phyloP scores from a whole-genome alignment of 1,284 basidiomycete species.

The Rhizoctonia solani region DNA sequence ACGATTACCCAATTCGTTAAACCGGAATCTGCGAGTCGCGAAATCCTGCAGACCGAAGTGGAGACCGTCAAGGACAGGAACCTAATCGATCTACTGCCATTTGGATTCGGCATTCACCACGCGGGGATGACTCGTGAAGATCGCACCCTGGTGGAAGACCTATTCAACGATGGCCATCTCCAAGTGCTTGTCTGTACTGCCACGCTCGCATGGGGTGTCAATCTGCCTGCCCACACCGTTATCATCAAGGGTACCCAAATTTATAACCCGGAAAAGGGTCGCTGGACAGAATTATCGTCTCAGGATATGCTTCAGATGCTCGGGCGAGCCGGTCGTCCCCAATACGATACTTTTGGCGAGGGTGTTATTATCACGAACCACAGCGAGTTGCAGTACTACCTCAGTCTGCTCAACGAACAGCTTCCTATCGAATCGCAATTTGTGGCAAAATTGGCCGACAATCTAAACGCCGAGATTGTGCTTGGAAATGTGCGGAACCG shows the following conservation, averaged over 20 bases:
- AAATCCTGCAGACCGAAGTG: conserved; percentile 85
- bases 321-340: conserved; percentile 95
- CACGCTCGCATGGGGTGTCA: conserved; percentile 99
- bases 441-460: conserved; percentile 90
- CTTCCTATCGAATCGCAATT: conserved; percentile 97
- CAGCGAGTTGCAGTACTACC: conserved; percentile 94
- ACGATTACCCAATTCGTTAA: conserved; percentile 95
- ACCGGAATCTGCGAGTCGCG: conserved; percentile 84
- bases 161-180: conserved; percentile 91
- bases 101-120: conserved; percentile 97
- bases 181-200: conserved; percentile 98
- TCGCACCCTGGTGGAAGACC: conserved; percentile 89
- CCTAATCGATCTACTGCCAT: conserved; percentile 89
- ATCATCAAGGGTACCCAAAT: conserved; percentile 99
- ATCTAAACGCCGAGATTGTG: conserved; percentile 97
- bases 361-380: conserved; percentile 99
- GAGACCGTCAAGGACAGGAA: conserved; percentile 84
- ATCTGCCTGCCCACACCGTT: conserved; percentile 95
- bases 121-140: conserved; percentile 99
- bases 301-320: conserved; percentile 99
- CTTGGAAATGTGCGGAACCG: conserved; percentile 93
- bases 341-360: conserved; percentile 97
- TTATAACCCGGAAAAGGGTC: conserved; percentile 98
- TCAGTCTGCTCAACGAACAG: conserved; percentile 92
- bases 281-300: conserved; percentile 94